Percentiles rank a stretch among this genome's conserved stretches.
Conservation (phyloP, 352 stramenopile species). For the Phytopythium montanum region DNA sequence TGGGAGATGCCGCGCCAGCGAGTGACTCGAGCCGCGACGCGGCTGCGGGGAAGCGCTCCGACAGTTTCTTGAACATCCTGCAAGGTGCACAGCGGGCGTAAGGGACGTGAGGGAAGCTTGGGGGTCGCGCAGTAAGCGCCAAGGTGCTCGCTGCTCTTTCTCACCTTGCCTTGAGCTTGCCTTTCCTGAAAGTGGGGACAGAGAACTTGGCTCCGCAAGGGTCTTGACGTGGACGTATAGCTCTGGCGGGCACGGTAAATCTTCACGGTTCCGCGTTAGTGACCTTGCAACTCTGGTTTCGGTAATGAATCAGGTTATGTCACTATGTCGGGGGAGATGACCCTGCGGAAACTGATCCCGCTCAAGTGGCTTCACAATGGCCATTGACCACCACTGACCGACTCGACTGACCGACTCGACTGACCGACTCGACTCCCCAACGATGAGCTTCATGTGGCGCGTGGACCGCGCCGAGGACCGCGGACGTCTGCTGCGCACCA, state of each 20-base stretch:
- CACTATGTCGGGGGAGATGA: neutral
- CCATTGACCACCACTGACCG: neutral
- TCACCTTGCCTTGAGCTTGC: no score
- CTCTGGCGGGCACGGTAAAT: slow-evolving; percentile 4
- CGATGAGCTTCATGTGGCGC: slow-evolving; percentile 23
- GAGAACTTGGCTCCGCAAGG: neutral
- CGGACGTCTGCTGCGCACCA: slow-evolving; percentile 27
- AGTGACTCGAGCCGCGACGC: slow-evolving; percentile 70
- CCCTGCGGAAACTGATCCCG: neutral
- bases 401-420: neutral
- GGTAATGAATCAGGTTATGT: no score
- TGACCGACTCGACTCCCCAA: neutral
- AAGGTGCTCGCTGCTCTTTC: neutral
- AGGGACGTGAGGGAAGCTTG: neutral
- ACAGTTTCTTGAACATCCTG: slow-evolving; percentile 76
- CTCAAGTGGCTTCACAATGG: slow-evolving; percentile 1
- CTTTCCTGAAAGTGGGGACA: neutral
- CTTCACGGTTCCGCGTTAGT: neutral
- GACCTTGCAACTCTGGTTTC: neutral
- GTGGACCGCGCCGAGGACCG: slow-evolving; percentile 22
- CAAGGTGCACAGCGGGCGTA: neutral
- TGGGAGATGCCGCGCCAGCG: slow-evolving; percentile 18
- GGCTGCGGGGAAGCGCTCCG: slow-evolving; percentile 67
- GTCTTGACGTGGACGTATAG: slow-evolving; percentile 8
- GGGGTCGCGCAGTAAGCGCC: neutral